These are phyloP conservation scores for Mycosphaerelloides madeirae DNA, from an alignment of 2,329 filamentous ascomycete species.

Conservation along the genomic window DNA sequence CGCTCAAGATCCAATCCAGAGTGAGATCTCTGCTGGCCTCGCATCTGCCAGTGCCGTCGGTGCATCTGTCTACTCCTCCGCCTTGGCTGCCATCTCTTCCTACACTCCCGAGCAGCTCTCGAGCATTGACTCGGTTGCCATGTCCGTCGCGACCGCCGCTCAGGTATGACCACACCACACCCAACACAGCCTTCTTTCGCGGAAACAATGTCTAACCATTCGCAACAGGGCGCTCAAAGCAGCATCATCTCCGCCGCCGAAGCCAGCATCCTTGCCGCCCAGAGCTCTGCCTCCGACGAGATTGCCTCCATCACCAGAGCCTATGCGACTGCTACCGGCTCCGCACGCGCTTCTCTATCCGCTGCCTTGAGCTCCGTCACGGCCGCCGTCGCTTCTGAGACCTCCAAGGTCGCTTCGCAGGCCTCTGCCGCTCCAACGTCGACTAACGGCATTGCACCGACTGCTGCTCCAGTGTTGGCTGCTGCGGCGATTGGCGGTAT, in stretches of 20 bases:
- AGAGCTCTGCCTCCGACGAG: slow-evolving; percentile 8
- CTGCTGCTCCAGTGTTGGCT: slow-evolving; percentile 14
- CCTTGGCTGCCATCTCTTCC: slow-evolving; percentile 7
- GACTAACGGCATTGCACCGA: slow-evolving; percentile 9
- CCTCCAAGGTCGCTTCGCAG: not conserved
- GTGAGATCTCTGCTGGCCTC: slow-evolving; percentile 6
- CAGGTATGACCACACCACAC: slow-evolving; percentile 4
- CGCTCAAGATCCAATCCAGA: slow-evolving; percentile 12
- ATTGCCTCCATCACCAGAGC: slow-evolving; percentile 7
- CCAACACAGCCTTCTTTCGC: not conserved
- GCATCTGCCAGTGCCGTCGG: slow-evolving; percentile 9
- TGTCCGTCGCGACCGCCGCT: slow-evolving; percentile 11
- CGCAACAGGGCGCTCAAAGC: slow-evolving; percentile 7
- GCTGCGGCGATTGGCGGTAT: slow-evolving; percentile 18
- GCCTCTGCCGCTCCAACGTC: slow-evolving; percentile 4
- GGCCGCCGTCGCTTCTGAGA: slow-evolving; percentile 3
- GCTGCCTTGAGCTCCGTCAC: slow-evolving; percentile 5
- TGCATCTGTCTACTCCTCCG: slow-evolving; percentile 7
- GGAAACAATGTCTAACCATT: slow-evolving; percentile 2
- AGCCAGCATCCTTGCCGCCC: slow-evolving; percentile 10
- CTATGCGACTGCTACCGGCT: slow-evolving; percentile 12
- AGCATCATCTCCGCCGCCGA: slow-evolving; percentile 13
- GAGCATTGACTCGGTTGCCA: slow-evolving; percentile 14
- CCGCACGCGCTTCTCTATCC: slow-evolving; percentile 5
- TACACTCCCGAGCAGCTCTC: slow-evolving; percentile 12